Evolutionary conservation across 2,329 filamentous ascomycete genomes (phyloP).

Genomic region (Trichoderma cornu-damae): DNA sequence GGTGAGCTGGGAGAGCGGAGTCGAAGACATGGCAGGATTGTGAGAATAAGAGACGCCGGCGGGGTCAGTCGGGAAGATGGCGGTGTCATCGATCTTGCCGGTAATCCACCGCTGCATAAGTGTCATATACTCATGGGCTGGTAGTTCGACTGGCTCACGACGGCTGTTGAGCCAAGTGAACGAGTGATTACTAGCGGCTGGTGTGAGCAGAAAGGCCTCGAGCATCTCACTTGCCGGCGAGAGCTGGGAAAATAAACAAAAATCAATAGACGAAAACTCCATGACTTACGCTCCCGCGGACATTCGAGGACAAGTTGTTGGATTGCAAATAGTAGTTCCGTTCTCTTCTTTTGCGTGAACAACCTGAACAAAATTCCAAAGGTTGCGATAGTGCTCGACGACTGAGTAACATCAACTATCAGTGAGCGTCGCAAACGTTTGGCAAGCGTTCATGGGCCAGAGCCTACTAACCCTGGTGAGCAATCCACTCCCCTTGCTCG

Average conservation of each 20-base stretch:
- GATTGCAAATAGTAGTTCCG: constrained; percentile 75
- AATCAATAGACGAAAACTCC: background rate
- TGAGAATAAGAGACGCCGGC: constrained; percentile 62
- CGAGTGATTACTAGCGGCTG: constrained; percentile 64
- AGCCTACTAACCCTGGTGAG: constrained; percentile 70
- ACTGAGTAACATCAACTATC: constrained; percentile 55
- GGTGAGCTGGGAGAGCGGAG: constrained; percentile 58
- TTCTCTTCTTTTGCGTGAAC: constrained; percentile 81
- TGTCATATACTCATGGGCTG: constrained; percentile 88
- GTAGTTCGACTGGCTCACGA: constrained; percentile 83
- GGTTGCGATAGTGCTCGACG: constrained; percentile 84
- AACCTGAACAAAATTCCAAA: constrained; percentile 84
- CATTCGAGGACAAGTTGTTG: constrained; percentile 81
- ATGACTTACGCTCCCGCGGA: constrained; percentile 85
- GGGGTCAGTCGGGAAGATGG: constrained; percentile 85
- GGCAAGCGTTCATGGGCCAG: constrained; percentile 22
- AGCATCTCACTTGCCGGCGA: no score
- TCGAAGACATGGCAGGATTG: constrained; percentile 54
- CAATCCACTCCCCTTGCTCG: constrained; percentile 91
- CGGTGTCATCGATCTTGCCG: constrained; percentile 85
- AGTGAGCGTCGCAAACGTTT: constrained; percentile 12
- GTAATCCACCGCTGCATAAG: constrained; percentile 97
- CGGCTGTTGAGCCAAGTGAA: constrained; percentile 94
- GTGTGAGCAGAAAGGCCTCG: no score
- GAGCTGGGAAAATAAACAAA: background rate